Base-by-base conservation (phyloP, 176 grass and related monocot species). In the Thalia dealbata region DNA sequence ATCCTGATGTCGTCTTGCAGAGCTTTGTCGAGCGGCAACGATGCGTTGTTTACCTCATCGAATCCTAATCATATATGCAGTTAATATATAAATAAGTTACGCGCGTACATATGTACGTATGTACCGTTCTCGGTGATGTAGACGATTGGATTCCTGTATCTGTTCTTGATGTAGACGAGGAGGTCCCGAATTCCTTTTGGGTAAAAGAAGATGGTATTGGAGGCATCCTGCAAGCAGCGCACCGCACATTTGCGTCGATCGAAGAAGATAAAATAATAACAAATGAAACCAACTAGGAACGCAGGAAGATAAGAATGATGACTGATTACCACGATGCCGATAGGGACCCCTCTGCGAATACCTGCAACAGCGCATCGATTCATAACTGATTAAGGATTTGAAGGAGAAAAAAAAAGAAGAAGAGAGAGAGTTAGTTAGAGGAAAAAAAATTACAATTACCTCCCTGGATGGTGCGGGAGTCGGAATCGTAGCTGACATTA, bases 111-210 rank as follows among this genome's bases (percentile, higher is more conserved):
- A n/a, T n/a, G n/a, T n/a, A n/a, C n/a, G n/a, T n/a, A 7, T 0
- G 6, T 82, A 97, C 93, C 93, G 68, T 97, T 92, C 78, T 97
- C 87, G 73, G 89, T 97, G 35, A 97, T 84, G 79, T 97, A 92
- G 84, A 97, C 82, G 38, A 46, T 72, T 38, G 93, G 86, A 50
- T 90, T 92, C 70, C 90, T 86, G 74, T 97, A 97, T 68, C 70
- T 84, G 67, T 76, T 82, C 79, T 86, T 92, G 51, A 85, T 84
- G 73, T 97, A 88, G 21, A 82, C 66, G 50, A 92, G 73, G 15
- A 92, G 87, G 62, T 97, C 78, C 82, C 84, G 84, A 61, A 97
- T 86, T 72, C 93, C 93, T 79, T 75, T 78, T 5, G 89, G 93
- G 74, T 97, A 92, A 71, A 88, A 78, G 73, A 88, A 92, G 41